phyloP scores from a whole-genome alignment of 345 rosid species.

The Pugionium cornutum region DNA sequence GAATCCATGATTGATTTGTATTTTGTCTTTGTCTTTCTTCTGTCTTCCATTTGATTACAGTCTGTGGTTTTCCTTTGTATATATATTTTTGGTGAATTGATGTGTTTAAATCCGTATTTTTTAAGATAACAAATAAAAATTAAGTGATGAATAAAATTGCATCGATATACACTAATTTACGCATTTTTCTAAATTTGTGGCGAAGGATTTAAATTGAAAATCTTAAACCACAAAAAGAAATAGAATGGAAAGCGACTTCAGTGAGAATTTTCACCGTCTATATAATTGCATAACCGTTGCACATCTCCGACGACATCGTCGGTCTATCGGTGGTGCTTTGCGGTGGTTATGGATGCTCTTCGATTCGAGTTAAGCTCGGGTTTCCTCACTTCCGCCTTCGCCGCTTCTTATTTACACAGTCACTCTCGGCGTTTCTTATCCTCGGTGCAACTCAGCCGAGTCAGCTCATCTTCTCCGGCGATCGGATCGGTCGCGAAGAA shows the following conservation, averaged over 20 bases:
- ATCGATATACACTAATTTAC: no score
- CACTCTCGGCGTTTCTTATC: conserved; percentile 13
- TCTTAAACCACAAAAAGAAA: conserved; percentile 29
- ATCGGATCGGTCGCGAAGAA: conserved; percentile 6
- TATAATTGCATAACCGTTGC: conserved; percentile 17
- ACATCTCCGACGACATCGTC: conserved; percentile 18
- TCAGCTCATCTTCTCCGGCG: conserved; percentile 18
- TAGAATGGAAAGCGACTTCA: not conserved
- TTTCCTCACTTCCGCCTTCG: conserved; percentile 26
- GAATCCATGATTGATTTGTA: no score
- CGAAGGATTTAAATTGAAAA: conserved; percentile 2
- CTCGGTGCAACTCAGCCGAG: conserved; percentile 29
- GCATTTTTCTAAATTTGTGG: conserved; percentile 9
- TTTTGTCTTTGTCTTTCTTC: no score
- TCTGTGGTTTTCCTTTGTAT: no score
- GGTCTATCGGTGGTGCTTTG: not conserved
- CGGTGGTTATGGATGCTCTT: conserved; percentile 34
- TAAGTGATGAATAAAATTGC: no score
- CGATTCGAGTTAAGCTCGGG: conserved; percentile 50
- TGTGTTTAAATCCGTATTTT: no score
- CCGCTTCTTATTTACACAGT: conserved; percentile 31
- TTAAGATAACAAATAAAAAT: no score
- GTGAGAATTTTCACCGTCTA: conserved; percentile 11
- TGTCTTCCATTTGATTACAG: no score
- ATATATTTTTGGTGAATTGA: no score